These are phyloP conservation scores for Trichoderma virens DNA, from an alignment of 495 filamentous ascomycete species.

Conservation along the genomic window DNA sequence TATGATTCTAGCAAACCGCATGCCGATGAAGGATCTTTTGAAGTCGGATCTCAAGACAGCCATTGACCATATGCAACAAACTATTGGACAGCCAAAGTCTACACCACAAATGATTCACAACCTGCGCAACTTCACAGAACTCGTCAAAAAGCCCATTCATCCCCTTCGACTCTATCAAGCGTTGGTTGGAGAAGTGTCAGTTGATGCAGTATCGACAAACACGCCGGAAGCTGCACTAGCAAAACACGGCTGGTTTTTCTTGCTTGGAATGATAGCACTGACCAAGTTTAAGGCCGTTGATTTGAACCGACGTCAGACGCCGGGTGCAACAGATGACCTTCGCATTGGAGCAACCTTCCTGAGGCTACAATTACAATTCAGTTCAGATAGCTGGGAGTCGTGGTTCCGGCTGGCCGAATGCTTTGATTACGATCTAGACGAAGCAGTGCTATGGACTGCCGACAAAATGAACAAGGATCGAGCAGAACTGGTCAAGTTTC, in stretches of 20 bases:
- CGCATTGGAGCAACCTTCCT: conserved; percentile 77
- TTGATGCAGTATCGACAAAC: conserved; percentile 45
- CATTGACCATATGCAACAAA: conserved; percentile 80
- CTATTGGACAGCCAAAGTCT: conserved; percentile 51
- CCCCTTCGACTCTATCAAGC: conserved; percentile 73
- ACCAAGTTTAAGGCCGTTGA: conserved; percentile 72
- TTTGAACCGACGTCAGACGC: conserved; percentile 64
- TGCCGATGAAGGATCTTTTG: conserved; percentile 84
- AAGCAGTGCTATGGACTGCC: conserved; percentile 86
- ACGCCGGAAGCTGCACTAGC: conserved; percentile 52
- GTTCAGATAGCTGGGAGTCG: conserved; percentile 80
- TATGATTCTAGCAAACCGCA: conserved; percentile 65
- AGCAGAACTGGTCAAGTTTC: conserved; percentile 61
- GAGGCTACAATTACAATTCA: conserved; percentile 77
- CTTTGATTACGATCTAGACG: conserved; percentile 86
- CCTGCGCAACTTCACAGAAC: conserved; percentile 62
- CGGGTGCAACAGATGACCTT: conserved; percentile 75
- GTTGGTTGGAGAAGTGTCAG: conserved; percentile 63
- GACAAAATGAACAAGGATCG: conserved; percentile 90
- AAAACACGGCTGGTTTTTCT: conserved; percentile 83
- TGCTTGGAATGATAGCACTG: conserved; percentile 79
- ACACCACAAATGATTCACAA: conserved; percentile 67
- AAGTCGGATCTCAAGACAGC: conserved; percentile 82
- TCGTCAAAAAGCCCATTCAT: conserved; percentile 71
- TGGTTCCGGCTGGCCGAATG: conserved; percentile 94